Evolutionary conservation across 352 stramenopile species (phyloP).

Genomic region (Globisporangium iwayamae): DNA sequence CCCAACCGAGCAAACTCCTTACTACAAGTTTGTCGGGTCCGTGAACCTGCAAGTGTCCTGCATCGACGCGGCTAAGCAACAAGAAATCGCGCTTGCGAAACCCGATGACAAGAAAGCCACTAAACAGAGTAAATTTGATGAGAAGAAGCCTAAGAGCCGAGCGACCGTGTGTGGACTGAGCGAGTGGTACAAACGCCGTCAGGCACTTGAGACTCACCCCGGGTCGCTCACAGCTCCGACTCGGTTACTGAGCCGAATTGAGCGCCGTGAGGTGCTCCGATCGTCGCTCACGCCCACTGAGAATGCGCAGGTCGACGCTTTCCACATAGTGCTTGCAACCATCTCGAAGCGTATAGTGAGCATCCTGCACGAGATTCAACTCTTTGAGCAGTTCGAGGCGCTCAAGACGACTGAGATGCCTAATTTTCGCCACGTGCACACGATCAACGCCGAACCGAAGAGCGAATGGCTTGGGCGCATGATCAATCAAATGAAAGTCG

Average conservation of each 20-base stretch:
- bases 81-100: background rate
- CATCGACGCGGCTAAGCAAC: conserved; percentile 11
- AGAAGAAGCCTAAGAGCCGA: background rate
- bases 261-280: conserved; percentile 42
- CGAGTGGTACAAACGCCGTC: conserved; percentile 32
- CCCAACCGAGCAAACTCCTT: conserved; percentile 31
- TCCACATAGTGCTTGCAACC: conserved; percentile 45
- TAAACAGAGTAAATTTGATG: background rate
- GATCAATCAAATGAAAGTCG: conserved; percentile 53
- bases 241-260: conserved; percentile 35
- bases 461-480: conserved; percentile 50
- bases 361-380: conserved; percentile 48
- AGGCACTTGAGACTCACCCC: conserved; percentile 12
- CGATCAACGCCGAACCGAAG: conserved; percentile 35
- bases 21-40: conserved; percentile 53
- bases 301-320: conserved; percentile 58
- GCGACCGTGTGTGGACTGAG: conserved; percentile 20
- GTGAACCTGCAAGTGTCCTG: conserved; percentile 35
- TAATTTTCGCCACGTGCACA: conserved; percentile 52
- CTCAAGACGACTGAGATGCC: conserved; percentile 41
- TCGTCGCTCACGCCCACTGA: conserved; percentile 47
- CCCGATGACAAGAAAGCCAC: background rate
- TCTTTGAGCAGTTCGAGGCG: conserved; percentile 61
- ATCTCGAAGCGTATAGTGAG: conserved; percentile 54
- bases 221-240: conserved; percentile 9